Base-by-base conservation (phyloP, 768 basidiomycete genomes). In the Trametes sanguinea region DNA sequence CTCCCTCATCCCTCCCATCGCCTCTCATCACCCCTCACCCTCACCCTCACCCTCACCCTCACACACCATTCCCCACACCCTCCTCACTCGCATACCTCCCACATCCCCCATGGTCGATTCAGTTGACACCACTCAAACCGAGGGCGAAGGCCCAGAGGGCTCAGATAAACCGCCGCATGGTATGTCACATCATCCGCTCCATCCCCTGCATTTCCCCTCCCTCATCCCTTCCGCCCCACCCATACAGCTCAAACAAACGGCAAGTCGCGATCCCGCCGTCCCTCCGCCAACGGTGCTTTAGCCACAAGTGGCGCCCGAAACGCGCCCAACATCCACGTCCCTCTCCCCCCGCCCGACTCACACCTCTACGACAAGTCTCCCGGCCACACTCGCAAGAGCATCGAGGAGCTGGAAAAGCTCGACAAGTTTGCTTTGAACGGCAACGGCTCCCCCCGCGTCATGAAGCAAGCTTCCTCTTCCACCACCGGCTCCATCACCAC, bases 111-210 rank as follows among this genome's bases (percentile, higher is more conserved):
- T 66, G 60, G 77, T 74, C 65, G 77, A 80, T 66, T 75, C 81
- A 56, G 77, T 81, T 68, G 84, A 84, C 63, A 74, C 83, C 42
- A 68, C 83, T 30, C 80, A 81, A 67, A 73, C 80, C 53, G 85
- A 87, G 63, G 78, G 80, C 60, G 86, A 88, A 64, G 77, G 80
- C 52, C 76, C 79, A 51, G 85, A 88, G 69, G 76, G 81, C 59
- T 76, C 84, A 69, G 86, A 88, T 73, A 85, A 83, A 76, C 84
- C 85, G 30, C 81, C 84, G 65, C 78, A 69, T 69, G 63, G 64
- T 63, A 54, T 13, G 59, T 37, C 35, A 37, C 11, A 22, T 46
- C 56, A 45, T 54, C 52, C 47, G 52, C 54, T 51, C 48, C 48
- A 37, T 44, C 54, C 51, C 9, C 44, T 60, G 10, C 53, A 50